These are phyloP conservation scores for Candida maesae DNA, from an alignment of 805 yeast species.

Conservation along the genomic window DNA sequence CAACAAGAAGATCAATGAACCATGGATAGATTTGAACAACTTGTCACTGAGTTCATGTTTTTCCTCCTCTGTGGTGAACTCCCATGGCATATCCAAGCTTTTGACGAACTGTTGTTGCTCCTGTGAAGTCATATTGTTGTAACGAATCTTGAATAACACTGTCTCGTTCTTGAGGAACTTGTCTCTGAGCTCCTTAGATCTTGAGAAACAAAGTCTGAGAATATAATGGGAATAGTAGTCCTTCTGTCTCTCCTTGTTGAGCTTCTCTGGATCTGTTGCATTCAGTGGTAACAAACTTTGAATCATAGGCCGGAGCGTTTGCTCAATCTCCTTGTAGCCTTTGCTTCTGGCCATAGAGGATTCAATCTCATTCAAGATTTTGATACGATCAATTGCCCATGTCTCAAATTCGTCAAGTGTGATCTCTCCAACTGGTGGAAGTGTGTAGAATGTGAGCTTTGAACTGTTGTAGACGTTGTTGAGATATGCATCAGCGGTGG, in stretches of 20 bases:
- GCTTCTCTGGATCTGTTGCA: slow-evolving; percentile 32
- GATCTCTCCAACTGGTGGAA: slow-evolving; percentile 81
- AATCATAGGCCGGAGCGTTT: slow-evolving; percentile 60
- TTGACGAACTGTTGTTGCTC: slow-evolving; percentile 75
- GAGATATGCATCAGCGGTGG: slow-evolving; percentile 33
- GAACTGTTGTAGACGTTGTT: slow-evolving; percentile 43
- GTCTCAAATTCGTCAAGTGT: slow-evolving; percentile 89
- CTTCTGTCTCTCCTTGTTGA: slow-evolving; percentile 55
- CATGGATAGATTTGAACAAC: slow-evolving; percentile 52
- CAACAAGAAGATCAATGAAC: slow-evolving; percentile 31
- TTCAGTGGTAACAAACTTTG: slow-evolving; percentile 62
- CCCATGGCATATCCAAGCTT: slow-evolving; percentile 66
- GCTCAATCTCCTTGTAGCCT: slow-evolving; percentile 59
- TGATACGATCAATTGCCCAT: slow-evolving; percentile 93
- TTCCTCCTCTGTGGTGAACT: slow-evolving; percentile 60
- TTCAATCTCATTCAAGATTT: slow-evolving; percentile 81
- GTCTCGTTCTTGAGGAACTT: slow-evolving; percentile 79
- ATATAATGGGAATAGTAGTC: slow-evolving; percentile 93
- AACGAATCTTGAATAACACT: slow-evolving; percentile 69
- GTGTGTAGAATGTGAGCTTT: slow-evolving; percentile 68
- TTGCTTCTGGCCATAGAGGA: slow-evolving; percentile 64
- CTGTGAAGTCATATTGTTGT: slow-evolving; percentile 50
- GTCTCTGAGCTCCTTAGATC: slow-evolving; percentile 75
- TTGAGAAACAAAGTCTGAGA: slow-evolving; percentile 83
- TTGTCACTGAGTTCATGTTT: slow-evolving; percentile 44